These are phyloP conservation scores for Suillus paluster DNA, from an alignment of 768 basidiomycete genomes.

Conservation along the genomic window DNA sequence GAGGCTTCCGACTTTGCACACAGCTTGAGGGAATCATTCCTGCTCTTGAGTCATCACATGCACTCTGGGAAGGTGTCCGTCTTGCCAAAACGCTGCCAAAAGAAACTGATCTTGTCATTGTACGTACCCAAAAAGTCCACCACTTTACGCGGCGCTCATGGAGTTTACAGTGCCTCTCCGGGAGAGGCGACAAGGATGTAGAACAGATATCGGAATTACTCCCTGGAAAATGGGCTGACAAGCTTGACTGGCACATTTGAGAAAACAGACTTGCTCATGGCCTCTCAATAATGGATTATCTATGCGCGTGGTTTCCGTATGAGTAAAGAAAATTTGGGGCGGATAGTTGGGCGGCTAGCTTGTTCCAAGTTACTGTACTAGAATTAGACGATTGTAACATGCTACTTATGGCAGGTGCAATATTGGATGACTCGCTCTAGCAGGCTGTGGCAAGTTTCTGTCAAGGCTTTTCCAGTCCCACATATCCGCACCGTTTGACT, in stretches of 20 bases:
- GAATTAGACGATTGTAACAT: background rate
- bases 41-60: slow-evolving; percentile 94
- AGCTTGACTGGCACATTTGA: slow-evolving; percentile 88
- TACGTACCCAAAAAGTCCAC: slow-evolving; percentile 45
- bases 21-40: slow-evolving; percentile 98
- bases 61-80: slow-evolving; percentile 89
- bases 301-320: background rate
- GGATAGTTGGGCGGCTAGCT: too few relatives aligned
- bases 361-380: background rate
- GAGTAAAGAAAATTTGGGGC: background rate
- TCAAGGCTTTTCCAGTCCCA: background rate
- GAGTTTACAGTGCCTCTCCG: slow-evolving; percentile 79
- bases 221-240: slow-evolving; percentile 92
- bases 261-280: background rate
- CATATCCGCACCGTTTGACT: background rate
- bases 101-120: slow-evolving; percentile 88
- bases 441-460: background rate
- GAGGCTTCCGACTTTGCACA: slow-evolving; percentile 90
- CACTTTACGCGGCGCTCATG: background rate
- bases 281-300: background rate
- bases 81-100: slow-evolving; percentile 84
- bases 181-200: slow-evolving; percentile 97
- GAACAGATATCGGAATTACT: slow-evolving; percentile 94
- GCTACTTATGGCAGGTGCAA: slow-evolving; percentile 21
- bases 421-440: slow-evolving; percentile 22